Evolutionary conservation across 169 alveolate species (phyloP), one percentile per base, ranked within the genome.

Genomic region (Plasmodium ovale): DNA sequence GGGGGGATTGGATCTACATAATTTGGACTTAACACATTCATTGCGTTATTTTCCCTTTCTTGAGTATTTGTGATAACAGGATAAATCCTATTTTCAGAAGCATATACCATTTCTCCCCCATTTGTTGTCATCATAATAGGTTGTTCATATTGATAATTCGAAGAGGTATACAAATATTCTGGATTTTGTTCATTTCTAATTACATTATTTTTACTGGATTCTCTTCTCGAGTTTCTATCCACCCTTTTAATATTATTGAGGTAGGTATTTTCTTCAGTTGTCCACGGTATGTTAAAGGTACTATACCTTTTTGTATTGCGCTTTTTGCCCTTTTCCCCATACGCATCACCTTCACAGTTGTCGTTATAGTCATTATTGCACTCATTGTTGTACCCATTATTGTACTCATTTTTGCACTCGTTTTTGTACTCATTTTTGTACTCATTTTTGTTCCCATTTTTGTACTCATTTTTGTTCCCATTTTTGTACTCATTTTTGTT

Each of bases 1-100:
- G 92, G 87, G 16, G 73, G 7, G n/a, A 72, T 16, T 64, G 89
- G 82, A 33, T 79, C 82, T 16, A 79, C 79, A 79, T 64, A 79
- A 53, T 64, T 79, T 7, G 89, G 89, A 23, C 37, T 37, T 56
- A 79, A 54, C 14, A 51, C 9, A 65, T 62, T 79, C 58, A 79
- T 64, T 0, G 56, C 21, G 16, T 39, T 65, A 16, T 74, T 53
- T 56, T 33, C 27, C 6, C 21, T 60, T 60, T 60, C 73, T 44
- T 59, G 88, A 14, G 77, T 44, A 39, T 74, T 74, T 23, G 44
- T 74, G 33, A 69, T 42, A n/a, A 60, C 27, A 31, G 70, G 70
- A 27, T 29, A 35, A 19, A 37, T 25, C 7, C 33, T 64, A 16
- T 64, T 64, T 12, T 37, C 51, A 4, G 12, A 14, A 2, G 87